Evolutionary conservation across 495 filamentous ascomycete genomes (phyloP).

Genomic region (Aspergillus sclerotioniger): DNA sequence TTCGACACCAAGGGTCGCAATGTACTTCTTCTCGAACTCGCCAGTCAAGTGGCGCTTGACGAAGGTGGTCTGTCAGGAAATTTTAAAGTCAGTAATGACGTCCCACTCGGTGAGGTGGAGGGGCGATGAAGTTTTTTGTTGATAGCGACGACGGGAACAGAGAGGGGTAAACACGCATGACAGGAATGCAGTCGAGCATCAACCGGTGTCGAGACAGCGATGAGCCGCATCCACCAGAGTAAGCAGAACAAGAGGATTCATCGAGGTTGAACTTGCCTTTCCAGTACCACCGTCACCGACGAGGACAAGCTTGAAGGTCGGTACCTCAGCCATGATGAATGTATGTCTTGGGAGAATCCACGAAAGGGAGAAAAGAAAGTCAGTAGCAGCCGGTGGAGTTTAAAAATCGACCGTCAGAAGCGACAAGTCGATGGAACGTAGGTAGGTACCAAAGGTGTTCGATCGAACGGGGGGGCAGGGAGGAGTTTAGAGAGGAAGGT

Average conservation of each 20-base stretch:
- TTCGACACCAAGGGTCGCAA: constrained; percentile 98
- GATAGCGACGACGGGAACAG: constrained; percentile 25
- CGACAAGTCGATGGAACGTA: constrained; percentile 18
- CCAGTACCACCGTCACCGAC: constrained; percentile 99
- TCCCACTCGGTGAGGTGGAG: constrained; percentile 16
- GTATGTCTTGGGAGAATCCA: constrained; percentile 19
- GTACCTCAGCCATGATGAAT: constrained; percentile 61
- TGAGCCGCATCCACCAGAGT: neutral
- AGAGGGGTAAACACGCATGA: constrained; percentile 9
- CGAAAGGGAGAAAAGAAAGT: constrained; percentile 7
- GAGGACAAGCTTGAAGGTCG: constrained; percentile 99
- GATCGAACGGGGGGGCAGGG: constrained; percentile 18
- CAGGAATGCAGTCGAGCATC: neutral
- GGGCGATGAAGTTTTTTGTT: constrained; percentile 28
- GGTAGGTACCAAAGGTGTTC: constrained; percentile 22
- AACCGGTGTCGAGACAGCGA: constrained; percentile 1
- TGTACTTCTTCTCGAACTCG: constrained; percentile 99
- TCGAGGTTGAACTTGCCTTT: constrained; percentile 68
- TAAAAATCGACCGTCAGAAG: constrained; percentile 17
- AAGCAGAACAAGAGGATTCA: neutral
- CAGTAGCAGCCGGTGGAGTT: constrained; percentile 3
- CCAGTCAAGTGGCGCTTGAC: constrained; percentile 99
- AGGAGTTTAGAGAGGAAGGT: constrained; percentile 26
- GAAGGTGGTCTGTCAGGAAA: constrained; percentile 82
- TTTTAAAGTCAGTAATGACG: constrained; percentile 32